A percentile compares a stretch with the other conserved stretches of the same genome.
phyloP scores from a whole-genome alignment of 1,139 yeast genomes.

The Dujonia santamariae region DNA sequence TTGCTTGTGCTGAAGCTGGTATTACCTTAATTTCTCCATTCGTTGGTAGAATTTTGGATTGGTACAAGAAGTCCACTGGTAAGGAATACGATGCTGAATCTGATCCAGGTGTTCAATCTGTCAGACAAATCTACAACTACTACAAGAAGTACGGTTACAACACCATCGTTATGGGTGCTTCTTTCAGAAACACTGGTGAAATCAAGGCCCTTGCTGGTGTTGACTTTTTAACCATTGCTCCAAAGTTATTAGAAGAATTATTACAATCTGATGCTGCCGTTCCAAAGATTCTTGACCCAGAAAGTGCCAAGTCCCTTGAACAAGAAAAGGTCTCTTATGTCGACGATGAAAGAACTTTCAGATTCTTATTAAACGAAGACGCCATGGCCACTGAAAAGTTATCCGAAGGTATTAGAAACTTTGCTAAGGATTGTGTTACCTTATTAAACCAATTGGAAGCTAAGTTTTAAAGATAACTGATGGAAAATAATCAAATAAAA shows the following conservation, averaged over 20 bases:
- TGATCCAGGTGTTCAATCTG: constrained; percentile 97
- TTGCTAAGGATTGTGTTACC: constrained; percentile 91
- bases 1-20: constrained; percentile 97
- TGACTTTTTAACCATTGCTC: constrained; percentile 95
- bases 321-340: constrained; percentile 75
- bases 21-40: constrained; percentile 97
- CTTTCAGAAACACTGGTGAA: constrained; percentile 97
- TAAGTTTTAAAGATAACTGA: constrained; percentile 44
- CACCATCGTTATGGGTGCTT: constrained; percentile 99
- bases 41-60: constrained; percentile 98
- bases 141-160: constrained; percentile 96
- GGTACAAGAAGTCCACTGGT: constrained; percentile 96
- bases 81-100: constrained; percentile 74
- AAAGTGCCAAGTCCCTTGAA: constrained; percentile 49
- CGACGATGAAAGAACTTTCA: constrained; percentile 85
- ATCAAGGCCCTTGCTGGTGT: constrained; percentile 97
- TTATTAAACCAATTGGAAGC: constrained; percentile 75
- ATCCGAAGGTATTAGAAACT: constrained; percentile 95
- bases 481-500: too few species aligned
- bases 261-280: constrained; percentile 72
- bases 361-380: constrained; percentile 90
- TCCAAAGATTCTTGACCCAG: constrained; percentile 74
- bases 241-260: constrained; percentile 87
- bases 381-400: constrained; percentile 99
- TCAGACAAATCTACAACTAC: constrained; percentile 87